Evolutionary conservation across 176 grass and related monocot species (phyloP), one percentile per base, ranked within the genome.

Genomic region (Eragrostis nindensis): DNA sequence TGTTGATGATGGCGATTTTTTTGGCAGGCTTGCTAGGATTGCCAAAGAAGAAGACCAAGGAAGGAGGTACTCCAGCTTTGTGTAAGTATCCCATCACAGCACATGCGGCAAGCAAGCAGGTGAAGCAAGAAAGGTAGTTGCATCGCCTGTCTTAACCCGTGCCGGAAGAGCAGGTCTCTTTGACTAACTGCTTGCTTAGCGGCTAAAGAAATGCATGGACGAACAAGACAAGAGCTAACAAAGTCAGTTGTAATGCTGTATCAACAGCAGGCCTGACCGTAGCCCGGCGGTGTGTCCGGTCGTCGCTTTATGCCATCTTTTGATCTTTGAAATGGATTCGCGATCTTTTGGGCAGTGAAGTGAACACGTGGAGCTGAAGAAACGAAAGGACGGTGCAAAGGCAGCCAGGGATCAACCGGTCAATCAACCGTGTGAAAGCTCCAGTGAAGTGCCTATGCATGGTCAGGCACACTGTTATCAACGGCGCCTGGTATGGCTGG

Each of bases 101-200:
- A 74, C 84, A 74, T 80, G 76, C 67, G 26, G 76, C 76, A 66
- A 6, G 42, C 62, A 80, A 68, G 38, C 41, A 67, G 7, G 25
- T 19, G 39, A 70, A 69, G 73, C 45, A 69, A 69, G 72, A 68
- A 69, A 84, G 71, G 38, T 69, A 16, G n/a, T n/a, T n/a, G n/a
- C n/a, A n/a, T n/a, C n/a, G n/a, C n/a, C n/a, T n/a, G n/a, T n/a
- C n/a, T 66, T 70, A 70, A 43, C 49, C 74, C 66, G 39, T 71
- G 83, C 64, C 66, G 75, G 32, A 79, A 64, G 67, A 64, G 67
- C 53, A 67, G 83, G 36, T 55, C 11, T 79, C 83, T 79, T 76
- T 86, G 85, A 86, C 78, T 48, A 62, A 29, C 73, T 15, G 76
- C 14, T 47, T 50, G 62, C 66, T 77, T 66, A 78, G 41, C 50